Evolutionary conservation across 768 basidiomycete genomes (phyloP), one percentile per base, ranked within the genome.

Genomic region (Tylopilus balloui): DNA sequence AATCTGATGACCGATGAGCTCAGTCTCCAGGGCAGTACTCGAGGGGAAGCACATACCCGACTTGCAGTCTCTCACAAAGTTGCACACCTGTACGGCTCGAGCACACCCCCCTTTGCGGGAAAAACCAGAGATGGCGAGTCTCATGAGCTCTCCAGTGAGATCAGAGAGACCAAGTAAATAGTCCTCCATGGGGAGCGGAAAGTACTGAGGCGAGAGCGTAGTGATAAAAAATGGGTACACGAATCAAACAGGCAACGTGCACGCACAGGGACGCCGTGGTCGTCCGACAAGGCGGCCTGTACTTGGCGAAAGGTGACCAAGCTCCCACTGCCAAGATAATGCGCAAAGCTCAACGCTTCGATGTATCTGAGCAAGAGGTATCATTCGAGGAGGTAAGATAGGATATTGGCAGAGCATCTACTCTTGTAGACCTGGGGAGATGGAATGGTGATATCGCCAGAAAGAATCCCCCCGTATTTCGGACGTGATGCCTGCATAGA

Each of bases 111-210:
- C 85, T 39, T 78, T 78, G 14, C 76, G 78, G 3, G 81, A 71
- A 35, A 92, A 80, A 39, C 87, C 80, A 39, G 91, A 88, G 51
- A 97, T 95, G 11, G 92, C 92, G 54, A 86, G 87, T 28, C 95
- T 80, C 96, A 98, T 97, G 21, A 98, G 79, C 69, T 99, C 96
- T 37, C 96, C 96, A 0, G 92, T 96, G 19, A 99, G 76, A 68
- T 99, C 96, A 7, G 91, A 89, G 24, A 98, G 70, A 6, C 96
- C 96, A 3, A 97, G 79, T 13, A 97, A 73, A 62, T 96, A 98
- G 63, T 98, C 94, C 34, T 86, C 82, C 28, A 81, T 63, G 9
- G 90, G 77, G 27, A 94, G 63, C 4, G 83, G 79, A 57, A 93
- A 86, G 55, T 79, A 87, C 93, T 95, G 64, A 38, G 32, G 27